These are phyloP conservation scores for Populus pruinosa DNA, from an alignment of 345 rosid genomes.

Conservation along the genomic window DNA sequence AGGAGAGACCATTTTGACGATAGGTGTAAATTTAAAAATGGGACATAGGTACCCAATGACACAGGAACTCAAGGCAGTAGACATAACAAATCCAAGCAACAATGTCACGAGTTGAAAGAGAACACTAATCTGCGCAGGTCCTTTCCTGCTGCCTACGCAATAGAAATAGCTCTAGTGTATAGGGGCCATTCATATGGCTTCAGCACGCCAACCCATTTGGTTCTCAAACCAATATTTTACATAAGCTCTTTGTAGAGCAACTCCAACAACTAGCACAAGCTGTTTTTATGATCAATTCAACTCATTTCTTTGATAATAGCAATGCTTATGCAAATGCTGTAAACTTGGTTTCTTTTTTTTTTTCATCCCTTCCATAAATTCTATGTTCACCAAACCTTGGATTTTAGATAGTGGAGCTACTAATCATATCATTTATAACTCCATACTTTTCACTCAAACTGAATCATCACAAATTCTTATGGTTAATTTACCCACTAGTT, in stretches of 20 bases:
- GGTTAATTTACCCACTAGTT: background rate
- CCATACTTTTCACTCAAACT: background rate
- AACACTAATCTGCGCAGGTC: accelerated
- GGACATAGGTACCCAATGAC: background rate
- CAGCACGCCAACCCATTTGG: background rate
- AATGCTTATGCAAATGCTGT: background rate
- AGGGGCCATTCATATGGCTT: background rate
- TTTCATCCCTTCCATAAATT: background rate
- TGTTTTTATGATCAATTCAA: background rate
- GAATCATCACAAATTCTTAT: background rate
- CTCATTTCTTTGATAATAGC: background rate
- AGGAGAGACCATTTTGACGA: background rate
- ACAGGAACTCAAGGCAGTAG: background rate
- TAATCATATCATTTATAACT: background rate
- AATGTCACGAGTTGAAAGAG: background rate
- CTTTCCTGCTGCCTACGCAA: background rate
- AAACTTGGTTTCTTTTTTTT: background rate
- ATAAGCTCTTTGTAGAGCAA: background rate
- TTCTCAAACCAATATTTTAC: background rate
- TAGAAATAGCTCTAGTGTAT: background rate
- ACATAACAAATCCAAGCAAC: background rate
- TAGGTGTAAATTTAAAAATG: background rate
- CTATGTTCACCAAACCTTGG: background rate
- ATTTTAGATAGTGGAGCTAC: constrained; percentile 5
- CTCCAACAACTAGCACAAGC: background rate